Conservation (phyloP, 2,329 filamentous ascomycete species). For the Alternaria sp. region DNA sequence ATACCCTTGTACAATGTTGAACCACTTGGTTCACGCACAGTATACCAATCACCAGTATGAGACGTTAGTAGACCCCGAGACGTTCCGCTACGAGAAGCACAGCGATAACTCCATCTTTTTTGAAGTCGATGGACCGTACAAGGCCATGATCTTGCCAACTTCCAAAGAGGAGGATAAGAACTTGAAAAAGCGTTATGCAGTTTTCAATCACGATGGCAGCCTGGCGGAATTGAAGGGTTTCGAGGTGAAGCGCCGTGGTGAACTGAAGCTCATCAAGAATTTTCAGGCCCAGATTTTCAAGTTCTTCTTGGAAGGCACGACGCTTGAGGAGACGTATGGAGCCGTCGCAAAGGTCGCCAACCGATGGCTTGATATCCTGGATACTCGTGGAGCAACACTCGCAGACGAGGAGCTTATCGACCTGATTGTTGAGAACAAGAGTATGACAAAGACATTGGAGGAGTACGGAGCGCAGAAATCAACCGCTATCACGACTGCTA, state of each 20-base stretch:
- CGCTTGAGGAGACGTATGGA: slow-evolving; percentile 85
- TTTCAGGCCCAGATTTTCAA: slow-evolving; percentile 99
- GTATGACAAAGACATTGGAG: slow-evolving; percentile 95
- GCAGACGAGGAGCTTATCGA: slow-evolving; percentile 98
- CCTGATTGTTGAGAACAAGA: slow-evolving; percentile 99
- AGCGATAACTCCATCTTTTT: slow-evolving; percentile 99
- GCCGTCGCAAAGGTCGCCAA: slow-evolving; percentile 96
- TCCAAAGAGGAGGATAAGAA: slow-evolving; percentile 99
- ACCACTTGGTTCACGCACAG: slow-evolving; percentile 91
- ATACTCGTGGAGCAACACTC: slow-evolving; percentile 86
- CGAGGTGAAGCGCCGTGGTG: slow-evolving; percentile 95
- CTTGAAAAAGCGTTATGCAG: slow-evolving; percentile 97
- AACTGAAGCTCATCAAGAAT: slow-evolving; percentile 99
- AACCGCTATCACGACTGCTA: slow-evolving; percentile 98
- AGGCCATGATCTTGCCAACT: slow-evolving; percentile 94
- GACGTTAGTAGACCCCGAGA: slow-evolving; percentile 79
- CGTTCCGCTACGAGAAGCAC: slow-evolving; percentile 92
- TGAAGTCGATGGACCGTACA: slow-evolving; percentile 97
- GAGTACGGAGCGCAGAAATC: slow-evolving; percentile 97
- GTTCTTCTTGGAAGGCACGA: slow-evolving; percentile 93
- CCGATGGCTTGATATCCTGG: slow-evolving; percentile 93
- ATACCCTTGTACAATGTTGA: slow-evolving; percentile 98
- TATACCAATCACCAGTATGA: slow-evolving; percentile 99
- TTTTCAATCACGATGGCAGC: slow-evolving; percentile 97
- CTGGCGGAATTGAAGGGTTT: slow-evolving; percentile 97